A percentile compares a stretch with the other conserved stretches of the same genome.
phyloP scores from a whole-genome alignment of 345 rosid species.

The Murraya paniculata region DNA sequence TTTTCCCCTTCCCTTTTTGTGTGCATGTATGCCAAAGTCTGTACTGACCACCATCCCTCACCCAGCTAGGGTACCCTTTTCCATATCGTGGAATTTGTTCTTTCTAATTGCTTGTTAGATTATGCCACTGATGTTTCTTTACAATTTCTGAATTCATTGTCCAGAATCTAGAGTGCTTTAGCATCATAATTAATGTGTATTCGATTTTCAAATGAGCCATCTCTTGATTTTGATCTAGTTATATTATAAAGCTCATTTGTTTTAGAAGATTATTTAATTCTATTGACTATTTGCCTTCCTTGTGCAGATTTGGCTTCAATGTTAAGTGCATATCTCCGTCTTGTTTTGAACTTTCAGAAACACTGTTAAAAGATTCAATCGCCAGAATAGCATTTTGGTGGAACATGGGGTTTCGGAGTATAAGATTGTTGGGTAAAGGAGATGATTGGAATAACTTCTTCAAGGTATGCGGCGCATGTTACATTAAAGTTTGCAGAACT shows the following conservation, averaged over 20 bases:
- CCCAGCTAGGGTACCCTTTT: background rate
- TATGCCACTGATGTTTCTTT: background rate
- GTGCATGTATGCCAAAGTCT: background rate
- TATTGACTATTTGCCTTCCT: slow-evolving; percentile 18
- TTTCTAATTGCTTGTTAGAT: background rate
- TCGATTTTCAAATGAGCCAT: background rate
- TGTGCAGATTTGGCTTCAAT: slow-evolving; percentile 54
- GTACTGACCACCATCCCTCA: background rate
- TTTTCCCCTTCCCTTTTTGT: background rate
- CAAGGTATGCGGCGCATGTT: slow-evolving; percentile 36
- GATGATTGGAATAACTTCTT: slow-evolving; percentile 63
- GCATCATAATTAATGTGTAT: background rate
- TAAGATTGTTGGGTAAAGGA: slow-evolving; percentile 53
- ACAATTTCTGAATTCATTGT: background rate
- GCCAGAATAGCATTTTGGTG: slow-evolving; percentile 41
- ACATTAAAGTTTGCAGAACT: background rate
- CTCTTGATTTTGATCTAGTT: background rate
- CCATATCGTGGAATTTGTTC: background rate
- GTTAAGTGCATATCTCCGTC: slow-evolving; percentile 43
- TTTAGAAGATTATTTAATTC: background rate
- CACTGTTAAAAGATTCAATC: slow-evolving; percentile 42
- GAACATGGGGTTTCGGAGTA: slow-evolving; percentile 44
- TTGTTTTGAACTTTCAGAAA: slow-evolving; percentile 55
- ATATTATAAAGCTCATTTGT: slow-evolving; percentile 5
- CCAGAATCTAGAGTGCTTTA: background rate